Evolutionary conservation across 1,139 yeast species (phyloP), one percentile per base, ranked within the genome.

Genomic region (Kodamaea sp.): DNA sequence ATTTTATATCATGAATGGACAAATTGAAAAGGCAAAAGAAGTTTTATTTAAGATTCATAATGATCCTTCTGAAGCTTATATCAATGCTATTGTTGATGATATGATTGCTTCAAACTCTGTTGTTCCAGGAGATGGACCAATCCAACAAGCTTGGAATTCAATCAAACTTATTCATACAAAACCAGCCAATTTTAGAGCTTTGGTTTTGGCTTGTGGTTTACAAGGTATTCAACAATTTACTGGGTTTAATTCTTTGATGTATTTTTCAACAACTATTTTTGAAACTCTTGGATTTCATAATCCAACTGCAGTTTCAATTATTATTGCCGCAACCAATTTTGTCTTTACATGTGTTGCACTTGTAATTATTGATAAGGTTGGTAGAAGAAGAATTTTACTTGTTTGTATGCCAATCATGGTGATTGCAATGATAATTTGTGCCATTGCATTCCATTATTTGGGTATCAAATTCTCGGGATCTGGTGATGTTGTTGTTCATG

Each of bases 181-280:
- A 12, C 94, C 95, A 34, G 81, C 94, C 2, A 89, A 90, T 60
- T 78, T 87, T 47, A 78, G 97, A 54, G 97, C 96, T 7, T 73
- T 90, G 46, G 69, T 89, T 32, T 80, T 90, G 52, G 94, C 92
- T 5, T 89, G 96, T 68, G 96, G 94, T 25, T 68, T 89, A 50
- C 97, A 90, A 65, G 96, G 95, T 46, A 85, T 90, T 57, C 97
- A 90, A 66, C 97, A 90, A 63, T 88, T 89, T 53, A 85, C 96
- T 15, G 97, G 97, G 49, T 90, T 89, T 77, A 90, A 90, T 67
- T 86, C 97, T 4, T 75, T 90, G 53, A 86, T 90, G 95, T 90
- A 90, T 65, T 90, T 89, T 64, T 83, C 95, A 41, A 81, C 95
- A 29, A 88, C 96, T 2, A 82, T 90, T 49, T 90, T 90, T 60